Conservation (phyloP, 2,329 filamentous ascomycete species). For the Aspergillus ustus region DNA sequence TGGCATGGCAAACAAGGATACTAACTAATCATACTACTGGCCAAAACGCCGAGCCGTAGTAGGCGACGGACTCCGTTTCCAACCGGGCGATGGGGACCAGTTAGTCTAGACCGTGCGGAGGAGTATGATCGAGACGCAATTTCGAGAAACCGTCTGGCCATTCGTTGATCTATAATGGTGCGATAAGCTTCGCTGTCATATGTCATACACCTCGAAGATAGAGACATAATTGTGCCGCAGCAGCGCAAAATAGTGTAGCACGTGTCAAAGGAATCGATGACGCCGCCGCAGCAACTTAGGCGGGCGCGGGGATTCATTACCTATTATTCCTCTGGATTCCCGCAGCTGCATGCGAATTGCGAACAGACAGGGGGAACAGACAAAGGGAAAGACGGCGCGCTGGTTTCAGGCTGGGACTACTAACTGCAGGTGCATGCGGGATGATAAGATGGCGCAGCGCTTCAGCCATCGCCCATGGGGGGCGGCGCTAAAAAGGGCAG, state of each 20-base stretch:
- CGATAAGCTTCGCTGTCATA: too few species aligned
- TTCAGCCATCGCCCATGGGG: background rate
- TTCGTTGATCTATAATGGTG: too few species aligned
- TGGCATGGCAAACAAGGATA: too few species aligned
- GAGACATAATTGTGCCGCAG: too few species aligned
- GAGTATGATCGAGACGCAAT: background rate
- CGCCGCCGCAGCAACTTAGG: too few species aligned
- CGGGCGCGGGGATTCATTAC: background rate
- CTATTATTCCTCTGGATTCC: background rate
- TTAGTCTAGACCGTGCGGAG: background rate
- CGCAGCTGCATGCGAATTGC: background rate
- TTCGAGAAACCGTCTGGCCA: background rate
- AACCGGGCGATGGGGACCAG: background rate
- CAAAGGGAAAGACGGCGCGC: background rate
- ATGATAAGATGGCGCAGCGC: background rate
- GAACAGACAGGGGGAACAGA: background rate
- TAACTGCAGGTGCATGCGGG: too few species aligned
- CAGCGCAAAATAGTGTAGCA: too few species aligned
- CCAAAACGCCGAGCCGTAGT: background rate
- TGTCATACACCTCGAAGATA: too few species aligned
- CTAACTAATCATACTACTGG: too few species aligned
- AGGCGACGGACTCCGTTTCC: background rate
- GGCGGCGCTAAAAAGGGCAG: background rate
- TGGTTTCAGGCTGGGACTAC: background rate
- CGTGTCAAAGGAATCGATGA: background rate